These are phyloP conservation scores for Dunaliella primolecta DNA, from an alignment of 139 green algal species.

Conservation along the genomic window DNA sequence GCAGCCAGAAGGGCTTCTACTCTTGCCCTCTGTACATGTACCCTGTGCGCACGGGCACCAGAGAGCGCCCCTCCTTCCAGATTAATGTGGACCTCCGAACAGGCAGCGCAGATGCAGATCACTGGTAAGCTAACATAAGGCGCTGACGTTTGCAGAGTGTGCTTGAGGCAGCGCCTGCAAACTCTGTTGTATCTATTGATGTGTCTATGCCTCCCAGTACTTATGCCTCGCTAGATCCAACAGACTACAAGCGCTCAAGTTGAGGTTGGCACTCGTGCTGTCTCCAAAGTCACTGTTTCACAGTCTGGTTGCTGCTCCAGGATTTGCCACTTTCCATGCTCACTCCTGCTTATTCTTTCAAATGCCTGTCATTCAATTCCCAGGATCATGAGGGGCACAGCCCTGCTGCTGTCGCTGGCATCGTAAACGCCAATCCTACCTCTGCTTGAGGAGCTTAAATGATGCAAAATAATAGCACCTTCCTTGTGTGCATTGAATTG, in stretches of 20 bases:
- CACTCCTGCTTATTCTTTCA: background rate
- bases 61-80: conserved; percentile 80
- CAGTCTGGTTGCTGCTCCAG: background rate
- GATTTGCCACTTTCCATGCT: background rate
- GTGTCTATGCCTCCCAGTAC: background rate
- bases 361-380: background rate
- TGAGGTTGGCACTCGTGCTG: background rate
- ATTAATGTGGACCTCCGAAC: conserved; percentile 73
- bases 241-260: too few relatives aligned
- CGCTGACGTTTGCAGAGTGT: conserved; percentile 55
- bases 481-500: too few relatives aligned
- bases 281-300: background rate
- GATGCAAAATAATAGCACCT: too few relatives aligned
- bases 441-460: too few relatives aligned
- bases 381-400: conserved; percentile 29
- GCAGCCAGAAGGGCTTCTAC: conserved; percentile 64
- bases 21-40: conserved; percentile 82
- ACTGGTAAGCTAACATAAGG: conserved; percentile 69
- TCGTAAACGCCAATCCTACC: too few relatives aligned
- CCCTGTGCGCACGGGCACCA: conserved; percentile 71
- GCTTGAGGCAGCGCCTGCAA: too few relatives aligned
- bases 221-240: too few relatives aligned
- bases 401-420: conserved; percentile 27
- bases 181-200: background rate
- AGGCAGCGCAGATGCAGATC: conserved; percentile 66